These are phyloP conservation scores for Backusella macrospora DNA, from an alignment of 192 early-diverging fungal genomes.

Conservation along the genomic window DNA sequence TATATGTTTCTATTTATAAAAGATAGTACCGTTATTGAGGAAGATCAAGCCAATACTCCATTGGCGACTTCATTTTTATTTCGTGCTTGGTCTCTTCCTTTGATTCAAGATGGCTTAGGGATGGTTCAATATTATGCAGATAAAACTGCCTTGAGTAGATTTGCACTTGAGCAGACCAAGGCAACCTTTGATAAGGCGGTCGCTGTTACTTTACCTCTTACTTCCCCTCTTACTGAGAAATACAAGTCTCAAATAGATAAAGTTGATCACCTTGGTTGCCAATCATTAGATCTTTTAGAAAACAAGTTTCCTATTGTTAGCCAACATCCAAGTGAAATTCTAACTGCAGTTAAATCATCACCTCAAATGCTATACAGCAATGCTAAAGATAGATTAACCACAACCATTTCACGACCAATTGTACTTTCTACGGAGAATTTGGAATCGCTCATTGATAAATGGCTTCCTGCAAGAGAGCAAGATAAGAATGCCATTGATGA, in stretches of 20 bases:
- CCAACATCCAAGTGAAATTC: conserved; percentile 63
- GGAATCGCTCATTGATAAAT: conserved; percentile 42
- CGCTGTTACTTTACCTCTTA: conserved; percentile 6
- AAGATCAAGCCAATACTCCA: background rate
- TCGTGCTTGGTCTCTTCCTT: conserved; percentile 35
- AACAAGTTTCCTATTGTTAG: conserved; percentile 60
- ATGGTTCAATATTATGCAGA: conserved; percentile 30
- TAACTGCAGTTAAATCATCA: conserved; percentile 32
- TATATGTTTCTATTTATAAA: background rate
- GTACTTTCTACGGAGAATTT: conserved; percentile 53
- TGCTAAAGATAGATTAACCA: conserved; percentile 1
- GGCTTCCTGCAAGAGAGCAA: conserved; percentile 29
- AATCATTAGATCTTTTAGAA: conserved; percentile 67
- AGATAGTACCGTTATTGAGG: conserved; percentile 20
- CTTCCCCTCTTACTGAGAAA: conserved; percentile 37
- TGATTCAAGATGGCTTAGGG: conserved; percentile 32
- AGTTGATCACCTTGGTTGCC: conserved; percentile 62
- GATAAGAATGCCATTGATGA: conserved; percentile 7
- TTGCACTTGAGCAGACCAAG: conserved; percentile 33
- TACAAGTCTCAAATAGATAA: conserved; percentile 58
- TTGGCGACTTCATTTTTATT: conserved; percentile 22
- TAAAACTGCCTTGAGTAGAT: conserved; percentile 33
- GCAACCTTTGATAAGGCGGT: conserved; percentile 30
- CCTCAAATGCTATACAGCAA: background rate
- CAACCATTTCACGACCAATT: background rate